Evolutionary conservation across 768 basidiomycete genomes (phyloP), one percentile per base, ranked within the genome.

Genomic region (Auriscalpium vulgare): DNA sequence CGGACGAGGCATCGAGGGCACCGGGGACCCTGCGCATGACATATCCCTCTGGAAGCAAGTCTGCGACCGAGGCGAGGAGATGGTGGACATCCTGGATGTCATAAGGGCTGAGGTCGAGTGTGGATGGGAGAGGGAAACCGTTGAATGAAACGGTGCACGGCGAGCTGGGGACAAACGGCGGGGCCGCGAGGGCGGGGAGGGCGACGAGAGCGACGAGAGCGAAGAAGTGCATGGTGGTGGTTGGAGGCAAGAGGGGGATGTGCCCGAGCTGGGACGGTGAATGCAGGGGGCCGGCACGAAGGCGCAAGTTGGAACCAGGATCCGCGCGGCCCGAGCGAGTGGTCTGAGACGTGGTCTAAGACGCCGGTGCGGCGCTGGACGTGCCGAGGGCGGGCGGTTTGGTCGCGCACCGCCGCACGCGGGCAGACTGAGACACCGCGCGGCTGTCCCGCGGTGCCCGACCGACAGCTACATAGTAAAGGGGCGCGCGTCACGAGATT

Each of bases 111-210:
- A 54, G 23, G 4, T 29, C 29, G 21, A 14, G 53, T 13, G 23
- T 10, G 46, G 23, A 21, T 11, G 21, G 34, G 9, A 54, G 53
- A 34, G 23, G 17, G 36, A 16, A 54, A n/a, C 53, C 53, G 46
- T 54, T 54, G 53, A 54, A 54, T 8, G 53, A 54, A 11, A 54
- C 17, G 29, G 44, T 16, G 53, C 53, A 54, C 3, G 36, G 46
- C 4, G 53, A 47, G 36, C 36, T 13, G n/a, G 44, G 53, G 11
- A 45, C 40, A n/a, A 45, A 19, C 14, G 46, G 34, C 13, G 35
- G 37, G 13, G 34, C 38, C n/a, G 43, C 38, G 29, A 53, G 21
- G 19, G 38, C 19, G 29, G 13, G 13, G 44, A 35, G 16, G 45
- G 46, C 21, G 35, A 37, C 29, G 46, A 48, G 53, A 14, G 45